Evolutionary conservation across 768 basidiomycete genomes (phyloP), one percentile per base, ranked within the genome.

Genomic region (Hemileccinum impolitum): DNA sequence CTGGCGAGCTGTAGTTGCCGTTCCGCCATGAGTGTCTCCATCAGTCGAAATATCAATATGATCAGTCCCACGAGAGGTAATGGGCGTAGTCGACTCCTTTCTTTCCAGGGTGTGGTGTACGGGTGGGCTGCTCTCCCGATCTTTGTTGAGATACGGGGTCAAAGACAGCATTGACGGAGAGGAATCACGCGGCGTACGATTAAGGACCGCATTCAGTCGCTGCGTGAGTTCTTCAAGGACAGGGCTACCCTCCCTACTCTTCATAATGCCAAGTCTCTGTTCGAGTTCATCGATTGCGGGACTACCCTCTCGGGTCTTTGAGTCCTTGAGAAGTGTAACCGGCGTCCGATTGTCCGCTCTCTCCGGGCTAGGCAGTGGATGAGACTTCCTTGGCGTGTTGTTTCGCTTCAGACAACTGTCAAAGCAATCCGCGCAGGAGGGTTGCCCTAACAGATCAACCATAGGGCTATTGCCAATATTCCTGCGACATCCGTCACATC

Each of bases 371-470:
- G 62, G 51, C 47, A 56, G 54, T 71, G 75, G 65, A 74, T 72
- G 54, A 75, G 72, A 62, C 57, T 40, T 65, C 43, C 41, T 56
- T 28, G 62, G 62, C 12, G 79, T 78, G 26, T 12, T 64, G 50
- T 76, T 78, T 26, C 81, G 72, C 50, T 77, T 80, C 40, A 90
- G 72, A 60, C 87, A 90, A 34, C 63, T 81, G 52, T 90, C 90
- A 57, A 93, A 92, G 59, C 90, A 93, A 36, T 85, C 85, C 7
- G 76, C 71, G 57, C 90, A 93, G 36, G 83, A 87, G 10, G 90
- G 90, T 28, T 79, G 76, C 4, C 90, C 90, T 12, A 89, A 70
- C n/a, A 93, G 69, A 64, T 92, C 90, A 28, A 92, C 85, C 80
- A 90, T 82, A 0, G 90, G 90, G 2, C 70, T 70, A 54, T 85